These are phyloP conservation scores for Pestalotiopsis sp. DNA, from an alignment of 2,329 filamentous ascomycete species.

Conservation along the genomic window DNA sequence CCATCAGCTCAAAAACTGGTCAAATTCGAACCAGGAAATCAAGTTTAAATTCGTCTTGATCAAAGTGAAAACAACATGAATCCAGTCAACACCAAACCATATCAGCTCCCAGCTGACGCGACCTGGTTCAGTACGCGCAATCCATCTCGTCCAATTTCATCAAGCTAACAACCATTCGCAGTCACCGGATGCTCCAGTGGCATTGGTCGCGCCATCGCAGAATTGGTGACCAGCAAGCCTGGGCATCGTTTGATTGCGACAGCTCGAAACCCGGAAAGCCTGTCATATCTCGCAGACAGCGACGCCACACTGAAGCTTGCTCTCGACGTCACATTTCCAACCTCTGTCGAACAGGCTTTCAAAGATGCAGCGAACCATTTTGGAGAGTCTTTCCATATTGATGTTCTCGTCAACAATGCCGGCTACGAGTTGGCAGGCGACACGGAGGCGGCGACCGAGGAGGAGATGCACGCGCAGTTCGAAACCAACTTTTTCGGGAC, in stretches of 20 bases:
- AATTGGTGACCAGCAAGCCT: background rate
- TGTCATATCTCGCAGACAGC: background rate
- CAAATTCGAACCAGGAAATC: background rate
- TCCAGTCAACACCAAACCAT: background rate
- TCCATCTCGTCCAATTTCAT: accelerated
- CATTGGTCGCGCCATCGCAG: background rate
- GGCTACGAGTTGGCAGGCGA: constrained; percentile 17
- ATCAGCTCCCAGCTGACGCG: background rate
- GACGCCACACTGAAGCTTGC: background rate
- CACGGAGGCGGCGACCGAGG: background rate
- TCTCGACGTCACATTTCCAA: no score
- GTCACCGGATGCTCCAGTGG: background rate
- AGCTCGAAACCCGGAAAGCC: background rate
- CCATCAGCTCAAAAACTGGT: background rate
- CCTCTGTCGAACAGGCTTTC: background rate
- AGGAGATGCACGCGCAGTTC: background rate
- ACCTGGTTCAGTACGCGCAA: background rate
- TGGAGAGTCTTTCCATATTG: constrained; percentile 19
- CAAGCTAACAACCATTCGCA: background rate
- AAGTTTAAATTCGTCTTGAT: background rate
- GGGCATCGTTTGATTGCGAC: background rate
- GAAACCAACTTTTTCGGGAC: constrained; percentile 2
- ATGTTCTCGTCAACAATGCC: constrained; percentile 41
- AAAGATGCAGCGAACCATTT: background rate
- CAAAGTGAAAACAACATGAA: background rate